Conservation (phyloP, 352 stramenopile genomes). For the Blastocystis sp. region DNA sequence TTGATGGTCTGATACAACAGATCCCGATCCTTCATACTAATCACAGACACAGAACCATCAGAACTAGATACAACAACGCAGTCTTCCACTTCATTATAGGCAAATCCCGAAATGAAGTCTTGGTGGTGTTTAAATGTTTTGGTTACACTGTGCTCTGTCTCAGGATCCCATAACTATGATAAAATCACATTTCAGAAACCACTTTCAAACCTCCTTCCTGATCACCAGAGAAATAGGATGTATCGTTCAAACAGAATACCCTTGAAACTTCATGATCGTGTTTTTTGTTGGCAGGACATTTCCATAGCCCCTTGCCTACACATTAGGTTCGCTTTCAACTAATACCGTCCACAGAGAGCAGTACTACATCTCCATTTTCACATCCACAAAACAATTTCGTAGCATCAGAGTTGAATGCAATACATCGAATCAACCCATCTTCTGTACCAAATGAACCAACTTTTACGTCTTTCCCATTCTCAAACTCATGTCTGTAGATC, state of each 20-base stretch:
- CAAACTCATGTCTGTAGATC: conserved; percentile 5
- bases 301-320: conserved; percentile 13
- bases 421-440: not conserved
- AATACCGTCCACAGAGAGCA: not conserved
- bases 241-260: conserved; percentile 32
- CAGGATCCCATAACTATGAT: conserved; percentile 52
- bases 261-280: conserved; percentile 1
- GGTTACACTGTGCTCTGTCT: not conserved
- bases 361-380: not conserved
- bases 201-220: conserved; percentile 55
- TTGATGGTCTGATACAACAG: conserved; percentile 50
- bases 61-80: conserved; percentile 35
- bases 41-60: conserved; percentile 47
- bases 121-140: conserved; percentile 41
- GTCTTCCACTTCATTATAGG: not conserved
- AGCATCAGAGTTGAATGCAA: conserved; percentile 23
- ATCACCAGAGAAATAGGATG: conserved; percentile 58
- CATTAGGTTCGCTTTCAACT: not conserved
- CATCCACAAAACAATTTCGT: conserved; percentile 55
- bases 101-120: conserved; percentile 61
- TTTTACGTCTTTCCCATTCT: not conserved
- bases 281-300: not conserved
- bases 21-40: conserved; percentile 31
- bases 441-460: not conserved
- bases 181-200: not conserved